These are phyloP conservation scores for Actinomucor elegans DNA, from an alignment of 371 early-diverging fungal genomes.

Conservation along the genomic window DNA sequence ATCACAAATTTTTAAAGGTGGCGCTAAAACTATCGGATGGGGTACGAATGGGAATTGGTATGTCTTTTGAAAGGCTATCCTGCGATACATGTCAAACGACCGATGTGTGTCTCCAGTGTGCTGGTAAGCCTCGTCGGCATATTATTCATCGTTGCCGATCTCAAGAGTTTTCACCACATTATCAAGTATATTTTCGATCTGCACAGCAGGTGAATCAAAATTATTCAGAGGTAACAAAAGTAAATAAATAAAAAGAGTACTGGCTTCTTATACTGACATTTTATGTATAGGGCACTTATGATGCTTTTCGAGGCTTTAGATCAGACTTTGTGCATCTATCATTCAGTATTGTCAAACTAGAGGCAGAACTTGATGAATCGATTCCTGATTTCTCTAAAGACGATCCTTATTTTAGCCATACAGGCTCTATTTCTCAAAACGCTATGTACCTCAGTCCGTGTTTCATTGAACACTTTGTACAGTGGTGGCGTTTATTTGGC, in stretches of 20 bases:
- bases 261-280: not conserved
- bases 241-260: slow-evolving; percentile 8
- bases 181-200: slow-evolving; percentile 37
- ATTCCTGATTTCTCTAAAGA: not conserved
- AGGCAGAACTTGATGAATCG: not conserved
- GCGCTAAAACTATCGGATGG: slow-evolving; percentile 45
- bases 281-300: slow-evolving; percentile 36
- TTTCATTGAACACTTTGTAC: slow-evolving; percentile 38
- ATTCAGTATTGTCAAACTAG: slow-evolving; percentile 45
- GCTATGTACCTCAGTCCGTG: slow-evolving; percentile 48
- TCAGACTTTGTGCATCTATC: slow-evolving; percentile 62
- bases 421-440: slow-evolving; percentile 19
- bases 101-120: not conserved
- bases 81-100: not conserved
- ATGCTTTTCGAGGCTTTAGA: slow-evolving; percentile 70
- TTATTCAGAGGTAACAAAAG: slow-evolving; percentile 43
- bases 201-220: slow-evolving; percentile 30
- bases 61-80: slow-evolving; percentile 32
- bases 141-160: slow-evolving; percentile 14
- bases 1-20: slow-evolving; percentile 31
- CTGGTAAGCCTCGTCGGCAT: not conserved
- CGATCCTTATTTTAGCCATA: not conserved
- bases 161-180: slow-evolving; percentile 37
- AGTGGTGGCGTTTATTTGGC: slow-evolving; percentile 46
- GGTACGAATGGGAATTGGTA: slow-evolving; percentile 49